phyloP scores from a whole-genome alignment of 2,329 filamentous ascomycete species.

The Phyllosticta paracitricarpa region DNA sequence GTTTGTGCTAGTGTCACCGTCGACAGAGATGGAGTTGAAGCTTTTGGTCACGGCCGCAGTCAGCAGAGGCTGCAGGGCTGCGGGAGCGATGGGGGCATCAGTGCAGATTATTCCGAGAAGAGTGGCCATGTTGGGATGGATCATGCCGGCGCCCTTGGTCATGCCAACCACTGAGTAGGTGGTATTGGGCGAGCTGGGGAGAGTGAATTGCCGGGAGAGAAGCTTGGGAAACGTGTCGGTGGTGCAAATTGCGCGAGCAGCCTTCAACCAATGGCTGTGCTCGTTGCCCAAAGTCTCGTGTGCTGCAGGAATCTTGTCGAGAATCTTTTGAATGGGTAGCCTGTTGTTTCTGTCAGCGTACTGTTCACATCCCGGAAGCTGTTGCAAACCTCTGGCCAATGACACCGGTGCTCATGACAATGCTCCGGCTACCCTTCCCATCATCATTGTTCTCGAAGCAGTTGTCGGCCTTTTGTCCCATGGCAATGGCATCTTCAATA shows the following conservation, averaged over 20 bases:
- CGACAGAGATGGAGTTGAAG: slow-evolving; percentile 95
- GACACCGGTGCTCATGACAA: slow-evolving; percentile 98
- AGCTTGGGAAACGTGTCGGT: slow-evolving; percentile 98
- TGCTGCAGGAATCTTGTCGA: slow-evolving; percentile 68
- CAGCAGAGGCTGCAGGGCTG: slow-evolving; percentile 59
- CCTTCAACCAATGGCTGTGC: slow-evolving; percentile 77
- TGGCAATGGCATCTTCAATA: slow-evolving; percentile 74
- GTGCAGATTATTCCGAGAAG: slow-evolving; percentile 86
- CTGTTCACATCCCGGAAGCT: not conserved
- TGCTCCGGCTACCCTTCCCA: slow-evolving; percentile 49
- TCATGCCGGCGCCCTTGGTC: slow-evolving; percentile 98
- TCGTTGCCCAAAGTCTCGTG: slow-evolving; percentile 59
- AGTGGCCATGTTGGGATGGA: slow-evolving; percentile 98
- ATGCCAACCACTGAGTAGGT: slow-evolving; percentile 85
- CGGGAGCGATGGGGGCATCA: slow-evolving; percentile 67
- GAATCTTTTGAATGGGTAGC: slow-evolving; percentile 84
- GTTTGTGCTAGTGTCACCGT: slow-evolving; percentile 95
- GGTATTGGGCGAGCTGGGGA: slow-evolving; percentile 66
- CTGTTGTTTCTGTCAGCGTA: slow-evolving; percentile 30
- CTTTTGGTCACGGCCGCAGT: slow-evolving; percentile 67
- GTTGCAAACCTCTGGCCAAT: slow-evolving; percentile 71
- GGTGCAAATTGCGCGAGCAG: slow-evolving; percentile 89
- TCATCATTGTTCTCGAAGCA: slow-evolving; percentile 39
- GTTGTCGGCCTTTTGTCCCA: slow-evolving; percentile 70
- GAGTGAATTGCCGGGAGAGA: slow-evolving; percentile 69